Base-by-base conservation (phyloP, 2,329 filamentous ascomycete genomes). In the Monosporascus sp. region DNA sequence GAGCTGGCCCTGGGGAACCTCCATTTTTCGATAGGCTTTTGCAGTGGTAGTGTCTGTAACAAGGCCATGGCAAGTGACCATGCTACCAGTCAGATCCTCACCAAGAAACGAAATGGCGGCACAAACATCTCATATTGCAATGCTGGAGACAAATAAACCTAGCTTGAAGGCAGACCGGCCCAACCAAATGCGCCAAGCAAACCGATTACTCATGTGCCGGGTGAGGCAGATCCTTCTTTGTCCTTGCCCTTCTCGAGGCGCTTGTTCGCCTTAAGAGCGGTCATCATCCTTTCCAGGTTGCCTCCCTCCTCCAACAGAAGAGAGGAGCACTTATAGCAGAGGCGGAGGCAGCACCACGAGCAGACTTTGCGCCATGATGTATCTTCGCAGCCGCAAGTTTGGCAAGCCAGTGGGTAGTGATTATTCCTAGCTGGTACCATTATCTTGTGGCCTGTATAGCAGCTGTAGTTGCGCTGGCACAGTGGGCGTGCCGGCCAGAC, bases 351-450 rank as follows among this genome's bases (percentile, higher is more conserved):
- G 65, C 79, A 82, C 64, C 76, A 79, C 15, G 67, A 66, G 63
- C 79, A 82, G 20, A 70, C 70, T 66, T 69, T 76, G 37, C 79
- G 74, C 56, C 74, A 67, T 45, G 74, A 71, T 7, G 63, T 60
- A 53, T 81, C 77, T 49, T 70, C 68, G 53, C 69, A 70, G 50
- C 72, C 71, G 65, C 81, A 84, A 3, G 75, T 72, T 65, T 81
- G 77, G 63, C 81, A 84, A 11, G 77, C 71, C 20, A 83, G 69
- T 2, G 79, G 72, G 61, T 81, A 78, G 60, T 74, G 64, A 47
- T 63, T 66, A 64, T 84, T 83, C 55, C 69, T 68, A 51, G 74
- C 73, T 38, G 72, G 67, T 51, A 76, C 71, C 75, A 83, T 79
- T 47, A 66, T 71, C 47, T 63, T 64, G 62, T 84, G 81, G 3